Evolutionary conservation across 805 yeast genomes (phyloP).

Genomic region (Candida berthetii): DNA sequence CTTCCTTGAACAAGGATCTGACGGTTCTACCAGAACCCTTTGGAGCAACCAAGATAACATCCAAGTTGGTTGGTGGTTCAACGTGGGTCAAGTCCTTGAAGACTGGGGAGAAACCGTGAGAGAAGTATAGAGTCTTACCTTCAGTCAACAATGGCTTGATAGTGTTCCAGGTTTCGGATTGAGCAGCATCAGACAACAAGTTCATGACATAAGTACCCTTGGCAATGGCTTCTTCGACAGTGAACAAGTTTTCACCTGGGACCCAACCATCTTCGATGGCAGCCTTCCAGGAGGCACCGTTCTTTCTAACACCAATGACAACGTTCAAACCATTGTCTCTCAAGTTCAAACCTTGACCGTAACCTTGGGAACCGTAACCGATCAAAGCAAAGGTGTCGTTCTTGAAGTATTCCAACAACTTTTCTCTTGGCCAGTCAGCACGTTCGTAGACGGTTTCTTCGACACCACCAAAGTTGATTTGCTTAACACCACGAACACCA

Average conservation of each 20-base stretch:
- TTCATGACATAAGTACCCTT: slow-evolving; percentile 96
- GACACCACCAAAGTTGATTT: slow-evolving; percentile 94
- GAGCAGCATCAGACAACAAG: slow-evolving; percentile 98
- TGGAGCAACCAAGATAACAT: slow-evolving; percentile 98
- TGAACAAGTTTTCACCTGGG: slow-evolving; percentile 97
- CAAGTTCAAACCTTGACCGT: slow-evolving; percentile 99
- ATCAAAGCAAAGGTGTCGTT: slow-evolving; percentile 95
- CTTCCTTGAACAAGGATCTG: slow-evolving; percentile 98
- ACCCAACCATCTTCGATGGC: slow-evolving; percentile 99
- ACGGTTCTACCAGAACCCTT: slow-evolving; percentile 99
- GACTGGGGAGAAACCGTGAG: slow-evolving; percentile 99
- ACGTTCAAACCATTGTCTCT: slow-evolving; percentile 99
- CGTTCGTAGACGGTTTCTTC: slow-evolving; percentile 97
- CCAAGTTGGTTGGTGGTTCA: slow-evolving; percentile 90
- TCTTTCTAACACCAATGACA: slow-evolving; percentile 95
- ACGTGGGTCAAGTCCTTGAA: slow-evolving; percentile 97
- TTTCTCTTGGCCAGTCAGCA: slow-evolving; percentile 99
- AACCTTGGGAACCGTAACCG: slow-evolving; percentile 99
- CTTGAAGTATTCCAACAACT: slow-evolving; percentile 93
- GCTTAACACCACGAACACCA: slow-evolving; percentile 86
- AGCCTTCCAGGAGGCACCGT: slow-evolving; percentile 99
- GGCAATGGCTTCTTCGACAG: slow-evolving; percentile 85
- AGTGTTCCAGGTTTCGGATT: slow-evolving; percentile 93
- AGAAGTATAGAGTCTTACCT: slow-evolving; percentile 97
- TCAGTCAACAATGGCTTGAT: slow-evolving; percentile 89